Evolutionary conservation across 2,329 filamentous ascomycete species (phyloP), one percentile per base, ranked within the genome.

Genomic region (Arthrobotrys entomopaga): DNA sequence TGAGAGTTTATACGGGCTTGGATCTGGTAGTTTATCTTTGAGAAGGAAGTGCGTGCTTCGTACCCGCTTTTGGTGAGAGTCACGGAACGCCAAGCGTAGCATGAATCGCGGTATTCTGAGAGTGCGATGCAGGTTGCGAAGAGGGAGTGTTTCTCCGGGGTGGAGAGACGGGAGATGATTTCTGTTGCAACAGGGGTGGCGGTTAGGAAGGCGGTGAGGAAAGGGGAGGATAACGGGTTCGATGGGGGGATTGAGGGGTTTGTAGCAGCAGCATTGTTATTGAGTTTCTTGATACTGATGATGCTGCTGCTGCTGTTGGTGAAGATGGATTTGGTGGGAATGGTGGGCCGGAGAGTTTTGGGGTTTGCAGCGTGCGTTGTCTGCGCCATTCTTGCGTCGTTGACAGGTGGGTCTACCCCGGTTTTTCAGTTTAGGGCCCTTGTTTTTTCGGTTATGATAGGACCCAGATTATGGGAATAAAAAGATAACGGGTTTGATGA

Each of bases 301-400:
- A 11, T 48, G 19, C 15, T 46, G 38, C 16, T 59, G 38, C 16
- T 48, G 19, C 15, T 46, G 38, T 29, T 59, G 56, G 15, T 34
- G 42, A 24, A 38, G 26, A 29, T 57, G 53, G 64, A 16, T 26
- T 53, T 48, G 38, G 19, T 29, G 19, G 34, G 19, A 19, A 26
- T 34, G 49, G 53, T 56, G 57, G 29, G 42, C 5, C 46, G 46
- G 16, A 13, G 46, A 50, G 16, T 46, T 57, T 38, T 58, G 34
- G 57, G 52, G 40, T 40, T 43, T 34, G 26, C 15, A 54, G 34
- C 19, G 42, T 73, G 69, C 52, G 69, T 65, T 73, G 60, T 56
- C 66, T 73, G 69, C 69, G 69, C 61, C 69, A 73, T 73, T 66
- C 54, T 72, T 72, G 67, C 67, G 67, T 71, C 19, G 54, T 46